phyloP scores from a whole-genome alignment of 1,139 yeast species.

The Candida gigantensis region DNA sequence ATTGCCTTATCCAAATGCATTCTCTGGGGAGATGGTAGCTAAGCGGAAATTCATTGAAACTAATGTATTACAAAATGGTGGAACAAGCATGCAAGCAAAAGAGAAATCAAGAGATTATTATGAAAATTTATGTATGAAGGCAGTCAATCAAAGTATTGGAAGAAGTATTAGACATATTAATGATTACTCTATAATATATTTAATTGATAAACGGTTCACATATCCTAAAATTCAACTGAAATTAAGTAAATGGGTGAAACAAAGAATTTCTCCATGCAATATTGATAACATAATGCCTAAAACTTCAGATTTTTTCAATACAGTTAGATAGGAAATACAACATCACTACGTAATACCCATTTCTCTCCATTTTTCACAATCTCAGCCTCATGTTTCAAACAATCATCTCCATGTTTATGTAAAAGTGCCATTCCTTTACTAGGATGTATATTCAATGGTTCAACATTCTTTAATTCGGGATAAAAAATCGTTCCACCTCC shows the following conservation, averaged over 20 bases:
- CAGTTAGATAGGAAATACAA: constrained; percentile 31
- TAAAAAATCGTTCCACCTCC: constrained; percentile 70
- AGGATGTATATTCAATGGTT: constrained; percentile 46
- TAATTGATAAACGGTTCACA: constrained; percentile 68
- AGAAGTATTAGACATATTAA: constrained; percentile 83
- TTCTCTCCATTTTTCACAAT: constrained; percentile 54
- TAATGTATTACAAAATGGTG: constrained; percentile 40
- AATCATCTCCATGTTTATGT: constrained; percentile 70
- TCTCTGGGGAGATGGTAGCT: constrained; percentile 81
- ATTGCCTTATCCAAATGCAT: constrained; percentile 84
- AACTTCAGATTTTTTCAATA: constrained; percentile 3
- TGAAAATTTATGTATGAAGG: constrained; percentile 87
- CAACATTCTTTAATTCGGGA: constrained; percentile 26
- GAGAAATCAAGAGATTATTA: constrained; percentile 61
- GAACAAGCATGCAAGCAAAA: constrained; percentile 39
- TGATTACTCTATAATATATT: constrained; percentile 76
- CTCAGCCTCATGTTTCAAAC: constrained; percentile 62
- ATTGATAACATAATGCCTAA: background rate
- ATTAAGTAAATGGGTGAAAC: constrained; percentile 77
- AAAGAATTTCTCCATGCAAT: constrained; percentile 25
- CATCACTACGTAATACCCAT: constrained; percentile 68
- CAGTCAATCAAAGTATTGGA: constrained; percentile 92
- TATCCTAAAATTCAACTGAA: constrained; percentile 53
- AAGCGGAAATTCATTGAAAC: constrained; percentile 66
- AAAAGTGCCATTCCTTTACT: constrained; percentile 58